Evolutionary conservation across 129 eudicot genomes (phyloP).

Genomic region (Artemisia tridentata): DNA sequence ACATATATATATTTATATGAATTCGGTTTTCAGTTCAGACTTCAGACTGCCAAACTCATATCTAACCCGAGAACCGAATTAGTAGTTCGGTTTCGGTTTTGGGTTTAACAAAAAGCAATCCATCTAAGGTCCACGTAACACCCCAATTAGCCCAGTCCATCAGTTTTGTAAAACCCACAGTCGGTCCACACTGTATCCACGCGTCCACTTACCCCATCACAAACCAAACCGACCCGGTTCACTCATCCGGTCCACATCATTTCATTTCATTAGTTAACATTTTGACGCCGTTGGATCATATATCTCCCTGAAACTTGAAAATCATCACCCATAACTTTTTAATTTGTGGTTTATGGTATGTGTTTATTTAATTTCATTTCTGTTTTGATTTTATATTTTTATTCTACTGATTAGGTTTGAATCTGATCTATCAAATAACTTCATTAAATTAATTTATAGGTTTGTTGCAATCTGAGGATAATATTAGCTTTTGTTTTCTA

Average conservation of each 20-base stretch:
- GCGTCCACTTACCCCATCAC: conserved; percentile 30
- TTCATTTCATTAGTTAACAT: neutral
- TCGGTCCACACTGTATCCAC: conserved; percentile 26
- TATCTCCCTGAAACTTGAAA: neutral
- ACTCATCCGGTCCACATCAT: conserved; percentile 9
- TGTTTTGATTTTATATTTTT: neutral
- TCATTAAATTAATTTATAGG: too few relatives aligned
- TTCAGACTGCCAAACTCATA: too few relatives aligned
- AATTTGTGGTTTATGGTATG: conserved; percentile 2
- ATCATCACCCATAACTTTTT: neutral
- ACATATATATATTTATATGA: too few relatives aligned
- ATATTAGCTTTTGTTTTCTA: too few relatives aligned
- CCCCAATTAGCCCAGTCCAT: too few relatives aligned
- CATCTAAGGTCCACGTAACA: too few relatives aligned
- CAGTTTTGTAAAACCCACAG: neutral
- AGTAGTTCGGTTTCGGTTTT: too few relatives aligned
- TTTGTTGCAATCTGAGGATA: too few relatives aligned
- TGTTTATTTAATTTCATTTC: neutral
- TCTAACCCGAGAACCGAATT: too few relatives aligned
- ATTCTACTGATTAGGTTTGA: neutral
- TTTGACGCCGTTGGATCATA: neutral
- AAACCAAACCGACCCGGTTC: conserved; percentile 15
- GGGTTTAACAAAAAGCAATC: too few relatives aligned
- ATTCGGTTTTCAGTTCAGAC: too few relatives aligned
- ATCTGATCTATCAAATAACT: too few relatives aligned